These are phyloP conservation scores for Phytophthora quininea DNA, from an alignment of 352 stramenopile genomes.

Conservation along the genomic window DNA sequence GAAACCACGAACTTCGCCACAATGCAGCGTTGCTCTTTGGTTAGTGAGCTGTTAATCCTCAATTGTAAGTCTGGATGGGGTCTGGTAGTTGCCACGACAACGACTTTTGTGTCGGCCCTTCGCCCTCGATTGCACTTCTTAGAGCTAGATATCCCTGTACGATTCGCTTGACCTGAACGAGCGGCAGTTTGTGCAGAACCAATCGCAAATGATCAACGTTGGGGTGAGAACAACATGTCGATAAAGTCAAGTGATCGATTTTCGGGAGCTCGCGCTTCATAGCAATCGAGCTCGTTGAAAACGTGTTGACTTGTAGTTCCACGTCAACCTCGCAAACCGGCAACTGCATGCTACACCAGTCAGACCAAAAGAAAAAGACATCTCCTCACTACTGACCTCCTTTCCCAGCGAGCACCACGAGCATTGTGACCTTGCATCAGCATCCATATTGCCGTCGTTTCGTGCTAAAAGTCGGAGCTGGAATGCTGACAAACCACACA, in stretches of 20 bases:
- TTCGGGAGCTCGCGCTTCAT: too few relatives aligned
- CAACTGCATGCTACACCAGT: too few relatives aligned
- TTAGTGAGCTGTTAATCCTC: slow-evolving; percentile 2
- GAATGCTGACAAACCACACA: too few relatives aligned
- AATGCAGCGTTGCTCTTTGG: slow-evolving; percentile 6
- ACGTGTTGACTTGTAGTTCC: too few relatives aligned
- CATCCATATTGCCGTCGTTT: slow-evolving; percentile 10
- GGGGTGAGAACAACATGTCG: background rate
- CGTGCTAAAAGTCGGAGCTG: slow-evolving; percentile 7
- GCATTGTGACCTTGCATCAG: slow-evolving; percentile 5
- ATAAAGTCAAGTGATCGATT: slow-evolving; percentile 14
- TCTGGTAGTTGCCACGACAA: slow-evolving; percentile 13
- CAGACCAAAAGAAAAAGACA: too few relatives aligned
- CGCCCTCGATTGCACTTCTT: slow-evolving; percentile 1
- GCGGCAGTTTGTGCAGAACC: slow-evolving; percentile 32
- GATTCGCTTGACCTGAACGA: slow-evolving; percentile 40
- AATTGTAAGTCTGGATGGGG: slow-evolving; percentile 10
- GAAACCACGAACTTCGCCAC: slow-evolving; percentile 21
- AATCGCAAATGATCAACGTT: slow-evolving; percentile 6
- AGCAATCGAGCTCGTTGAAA: too few relatives aligned
- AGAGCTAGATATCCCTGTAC: slow-evolving; percentile 25
- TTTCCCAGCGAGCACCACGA: slow-evolving; percentile 8
- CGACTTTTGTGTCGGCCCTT: slow-evolving; percentile 1
- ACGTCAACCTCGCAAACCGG: too few relatives aligned
- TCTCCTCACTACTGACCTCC: background rate